phyloP scores from a whole-genome alignment of 1,139 yeast species.

The Cylindricascospora bacillispora region DNA sequence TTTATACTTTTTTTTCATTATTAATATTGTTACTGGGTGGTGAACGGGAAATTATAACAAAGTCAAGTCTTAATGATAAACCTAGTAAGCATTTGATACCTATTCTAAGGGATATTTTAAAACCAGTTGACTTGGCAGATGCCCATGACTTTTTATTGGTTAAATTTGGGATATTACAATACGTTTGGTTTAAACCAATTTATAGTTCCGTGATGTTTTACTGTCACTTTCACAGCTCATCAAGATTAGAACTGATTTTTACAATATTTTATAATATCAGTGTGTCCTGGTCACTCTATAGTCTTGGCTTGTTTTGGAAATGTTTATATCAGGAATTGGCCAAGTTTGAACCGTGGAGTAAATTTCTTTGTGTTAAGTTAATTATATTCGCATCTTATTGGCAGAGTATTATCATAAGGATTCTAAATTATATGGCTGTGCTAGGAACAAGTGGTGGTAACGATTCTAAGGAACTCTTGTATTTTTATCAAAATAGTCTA shows the following conservation, averaged over 20 bases:
- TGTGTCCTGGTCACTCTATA: constrained; percentile 71
- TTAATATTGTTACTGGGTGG: constrained; percentile 84
- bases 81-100: constrained; percentile 67
- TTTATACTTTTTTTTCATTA: constrained; percentile 80
- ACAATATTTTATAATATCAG: constrained; percentile 61
- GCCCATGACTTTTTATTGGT: constrained; percentile 66
- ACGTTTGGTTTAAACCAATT: constrained; percentile 88
- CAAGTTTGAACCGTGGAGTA: constrained; percentile 82
- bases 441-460: constrained; percentile 26
- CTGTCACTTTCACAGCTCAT: constrained; percentile 35
- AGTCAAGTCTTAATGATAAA: constrained; percentile 56
- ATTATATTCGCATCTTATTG: constrained; percentile 94
- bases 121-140: constrained; percentile 70
- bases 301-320: constrained; percentile 86
- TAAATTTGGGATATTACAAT: constrained; percentile 81
- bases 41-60: constrained; percentile 65
- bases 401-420: constrained; percentile 72
- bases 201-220: constrained; percentile 47
- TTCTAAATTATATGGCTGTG: constrained; percentile 43
- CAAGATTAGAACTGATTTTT: constrained; percentile 25
- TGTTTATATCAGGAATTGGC: constrained; percentile 64
- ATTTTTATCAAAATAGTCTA: constrained; percentile 63
- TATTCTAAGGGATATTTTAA: constrained; percentile 32
- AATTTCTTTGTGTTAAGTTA: constrained; percentile 82
- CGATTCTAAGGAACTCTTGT: constrained; percentile 29